A percentile compares a stretch with the other conserved stretches of the same genome.
phyloP scores from a whole-genome alignment of 192 early-diverging fungal genomes.

The Backusella macrospora region DNA sequence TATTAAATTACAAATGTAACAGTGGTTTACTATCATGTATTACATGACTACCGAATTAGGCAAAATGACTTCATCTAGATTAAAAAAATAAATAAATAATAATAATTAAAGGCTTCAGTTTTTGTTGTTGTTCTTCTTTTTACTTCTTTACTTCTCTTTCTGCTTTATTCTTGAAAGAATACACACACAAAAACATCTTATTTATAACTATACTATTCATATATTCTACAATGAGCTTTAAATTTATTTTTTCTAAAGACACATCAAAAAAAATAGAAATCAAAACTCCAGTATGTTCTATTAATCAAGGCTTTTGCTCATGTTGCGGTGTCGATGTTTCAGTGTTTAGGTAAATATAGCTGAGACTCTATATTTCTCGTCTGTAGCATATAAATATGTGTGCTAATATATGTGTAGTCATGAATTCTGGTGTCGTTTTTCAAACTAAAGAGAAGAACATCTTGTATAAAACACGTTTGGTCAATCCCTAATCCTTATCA shows the following conservation, averaged over 20 bases:
- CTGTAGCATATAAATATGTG: not conserved
- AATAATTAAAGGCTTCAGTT: not conserved
- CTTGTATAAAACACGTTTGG: too few relatives aligned
- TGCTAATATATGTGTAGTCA: not conserved
- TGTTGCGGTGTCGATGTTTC: constrained; percentile 24
- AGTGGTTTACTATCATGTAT: not conserved
- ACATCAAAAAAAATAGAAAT: not conserved
- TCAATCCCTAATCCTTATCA: too few relatives aligned
- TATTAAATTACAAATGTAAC: not conserved
- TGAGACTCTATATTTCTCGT: not conserved
- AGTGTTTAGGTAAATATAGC: constrained; percentile 11
- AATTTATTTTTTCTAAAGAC: not conserved
- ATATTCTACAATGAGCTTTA: not conserved
- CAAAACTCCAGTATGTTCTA: not conserved
- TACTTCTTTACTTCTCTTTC: not conserved
- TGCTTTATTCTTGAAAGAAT: not conserved
- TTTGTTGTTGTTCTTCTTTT: not conserved
- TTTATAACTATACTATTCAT: not conserved
- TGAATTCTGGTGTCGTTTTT: constrained; percentile 24
- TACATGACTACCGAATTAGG: not conserved
- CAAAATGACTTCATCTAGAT: constrained; percentile 9
- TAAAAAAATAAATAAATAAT: not conserved
- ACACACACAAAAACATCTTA: not conserved
- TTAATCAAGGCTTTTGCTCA: constrained; percentile 12
- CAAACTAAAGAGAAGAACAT: not conserved